Conservation (phyloP, 805 yeast genomes). For the Candida maltosa region DNA sequence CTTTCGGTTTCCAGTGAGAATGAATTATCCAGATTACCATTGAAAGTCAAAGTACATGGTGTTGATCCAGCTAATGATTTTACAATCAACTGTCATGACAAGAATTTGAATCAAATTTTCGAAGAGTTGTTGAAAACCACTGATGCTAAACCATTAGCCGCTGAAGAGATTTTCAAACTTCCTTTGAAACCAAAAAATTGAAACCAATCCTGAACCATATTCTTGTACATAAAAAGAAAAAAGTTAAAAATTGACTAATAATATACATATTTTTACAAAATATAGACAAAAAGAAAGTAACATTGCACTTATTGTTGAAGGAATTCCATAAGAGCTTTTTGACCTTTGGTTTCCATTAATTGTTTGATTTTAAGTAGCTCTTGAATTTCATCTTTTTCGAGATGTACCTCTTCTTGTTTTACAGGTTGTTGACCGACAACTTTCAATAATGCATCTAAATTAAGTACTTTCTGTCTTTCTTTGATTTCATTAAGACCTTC, state of each 20-base stretch:
- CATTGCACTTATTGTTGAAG: slow-evolving; percentile 27
- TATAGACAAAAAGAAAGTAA: neutral
- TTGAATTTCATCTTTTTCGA: slow-evolving; percentile 36
- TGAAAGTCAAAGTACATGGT: slow-evolving; percentile 39
- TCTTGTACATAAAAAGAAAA: slow-evolving; percentile 1
- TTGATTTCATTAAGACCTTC: slow-evolving; percentile 28
- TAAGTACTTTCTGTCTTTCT: slow-evolving; percentile 28
- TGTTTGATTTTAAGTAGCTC: slow-evolving; percentile 55
- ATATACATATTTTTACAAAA: slow-evolving; percentile 6
- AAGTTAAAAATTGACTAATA: slow-evolving; percentile 3
- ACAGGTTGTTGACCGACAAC: slow-evolving; percentile 27
- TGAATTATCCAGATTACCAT: slow-evolving; percentile 43
- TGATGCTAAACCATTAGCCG: slow-evolving; percentile 50
- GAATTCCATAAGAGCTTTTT: slow-evolving; percentile 59
- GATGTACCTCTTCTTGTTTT: slow-evolving; percentile 6
- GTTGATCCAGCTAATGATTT: slow-evolving; percentile 31
- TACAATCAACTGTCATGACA: slow-evolving; percentile 52
- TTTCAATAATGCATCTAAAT: slow-evolving; percentile 47
- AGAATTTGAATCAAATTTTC: slow-evolving; percentile 52
- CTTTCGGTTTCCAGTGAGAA: slow-evolving; percentile 39
- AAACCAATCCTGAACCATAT: too few relatives aligned
- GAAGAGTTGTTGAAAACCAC: slow-evolving; percentile 49
- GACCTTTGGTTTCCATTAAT: slow-evolving; percentile 68
- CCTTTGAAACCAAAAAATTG: slow-evolving; percentile 1
- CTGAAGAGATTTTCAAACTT: slow-evolving; percentile 33